These are phyloP conservation scores for Paecilomyces fulvus DNA, from an alignment of 2,329 filamentous ascomycete species.

Conservation along the genomic window DNA sequence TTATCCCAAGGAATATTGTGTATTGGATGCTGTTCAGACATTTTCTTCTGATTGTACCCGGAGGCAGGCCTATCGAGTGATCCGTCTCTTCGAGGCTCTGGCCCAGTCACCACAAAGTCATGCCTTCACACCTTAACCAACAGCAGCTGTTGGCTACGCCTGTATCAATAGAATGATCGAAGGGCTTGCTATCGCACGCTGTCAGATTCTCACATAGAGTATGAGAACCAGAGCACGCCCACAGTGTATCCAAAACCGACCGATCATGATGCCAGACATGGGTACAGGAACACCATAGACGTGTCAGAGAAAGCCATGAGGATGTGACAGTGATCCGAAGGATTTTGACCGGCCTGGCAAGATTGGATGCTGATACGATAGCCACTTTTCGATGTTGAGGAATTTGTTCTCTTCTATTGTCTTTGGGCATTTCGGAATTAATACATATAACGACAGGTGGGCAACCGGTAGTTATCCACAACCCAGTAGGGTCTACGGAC, in stretches of 20 bases:
- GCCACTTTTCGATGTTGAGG: background rate
- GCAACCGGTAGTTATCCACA: slow-evolving; percentile 50
- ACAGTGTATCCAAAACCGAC: background rate
- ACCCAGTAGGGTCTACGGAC: slow-evolving; percentile 87
- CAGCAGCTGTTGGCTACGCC: background rate
- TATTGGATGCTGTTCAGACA: background rate
- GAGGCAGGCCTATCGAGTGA: background rate
- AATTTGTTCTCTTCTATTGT: background rate
- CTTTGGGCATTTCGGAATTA: slow-evolving; percentile 7
- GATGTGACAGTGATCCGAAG: background rate
- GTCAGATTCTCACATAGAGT: background rate
- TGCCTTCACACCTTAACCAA: background rate
- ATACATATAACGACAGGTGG: slow-evolving; percentile 33
- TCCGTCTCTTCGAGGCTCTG: background rate
- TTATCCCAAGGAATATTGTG: background rate
- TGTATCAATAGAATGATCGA: background rate
- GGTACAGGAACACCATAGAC: background rate
- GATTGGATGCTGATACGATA: background rate
- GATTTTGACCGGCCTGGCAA: background rate
- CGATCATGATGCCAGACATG: background rate
- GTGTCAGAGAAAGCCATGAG: background rate
- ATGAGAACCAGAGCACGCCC: background rate
- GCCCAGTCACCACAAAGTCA: background rate
- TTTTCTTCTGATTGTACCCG: background rate
- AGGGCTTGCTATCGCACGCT: background rate